Evolutionary conservation across 2,329 filamentous ascomycete genomes (phyloP), one percentile per base, ranked within the genome.

Genomic region (Hyphodiscus sp.): DNA sequence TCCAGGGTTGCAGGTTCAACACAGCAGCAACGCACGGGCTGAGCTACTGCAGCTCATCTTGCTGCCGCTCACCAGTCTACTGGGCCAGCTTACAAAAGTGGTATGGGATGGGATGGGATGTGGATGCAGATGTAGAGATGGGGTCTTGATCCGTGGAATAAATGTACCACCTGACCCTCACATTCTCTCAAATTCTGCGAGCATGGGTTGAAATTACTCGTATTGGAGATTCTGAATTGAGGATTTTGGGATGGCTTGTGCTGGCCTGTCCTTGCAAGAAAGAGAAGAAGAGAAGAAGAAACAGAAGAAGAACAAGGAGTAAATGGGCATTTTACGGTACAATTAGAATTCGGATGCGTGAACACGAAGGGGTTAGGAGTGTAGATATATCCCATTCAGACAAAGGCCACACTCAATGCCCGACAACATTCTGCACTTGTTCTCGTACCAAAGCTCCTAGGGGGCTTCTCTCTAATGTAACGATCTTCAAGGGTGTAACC

Each of bases 21-120:
- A 56, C 51, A 52, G 42, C 55, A 63, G 61, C 60, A 61, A 58
- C 60, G 58, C 58, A 56, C 56, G 59, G 52, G 48, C 48, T 45
- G 49, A 57, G 55, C 60, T 67, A 62, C 61, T 66, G 65, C 64
- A 67, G 53, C 65, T 64, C 65, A 67, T 67, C 62, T 59, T 65
- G 60, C 63, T 63, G 61, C 63, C 62, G 61, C 57, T 57, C 59
- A 61, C 61, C 59, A 57, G 57, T 61, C 53, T 56, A 58, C 41
- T 62, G 61, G 62, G 57, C 47, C 55, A 58, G 51, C 54, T 57
- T 53, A 55, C 51, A 49, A 52, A 52, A 52, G 46, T 2, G 16
- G 16, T 38, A 10, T 26, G 19, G 45, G 9, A 46, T n/a, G 16
- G 18, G 5, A 13, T 29, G 10, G 26, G 19, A n/a, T 10, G 18